Percentiles rank a stretch among this genome's conserved stretches.
These are phyloP conservation scores for Eucalyptus brandiana DNA, from an alignment of 345 rosid species.

Conservation along the genomic window DNA sequence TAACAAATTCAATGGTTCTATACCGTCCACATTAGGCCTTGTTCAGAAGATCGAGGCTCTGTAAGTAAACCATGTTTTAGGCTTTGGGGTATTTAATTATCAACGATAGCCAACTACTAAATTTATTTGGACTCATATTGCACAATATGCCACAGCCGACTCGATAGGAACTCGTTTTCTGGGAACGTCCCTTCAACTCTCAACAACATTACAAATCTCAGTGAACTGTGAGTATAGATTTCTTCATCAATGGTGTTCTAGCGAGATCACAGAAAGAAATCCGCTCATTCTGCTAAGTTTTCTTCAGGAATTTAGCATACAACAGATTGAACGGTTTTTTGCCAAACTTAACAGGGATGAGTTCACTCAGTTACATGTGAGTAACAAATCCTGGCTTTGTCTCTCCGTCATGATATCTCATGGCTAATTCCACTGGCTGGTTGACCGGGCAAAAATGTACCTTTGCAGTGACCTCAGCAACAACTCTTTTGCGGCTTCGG, in stretches of 20 bases:
- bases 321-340: slow-evolving; percentile 12
- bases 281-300: not conserved
- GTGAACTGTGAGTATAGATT: slow-evolving; percentile 16
- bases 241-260: not conserved
- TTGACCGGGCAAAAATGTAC: not conserved
- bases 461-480: slow-evolving; percentile 32
- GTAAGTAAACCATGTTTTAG: slow-evolving; percentile 11
- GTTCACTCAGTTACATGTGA: slow-evolving; percentile 17
- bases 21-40: slow-evolving; percentile 15
- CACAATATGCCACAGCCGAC: slow-evolving; percentile 11
- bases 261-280: not conserved
- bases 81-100: not conserved
- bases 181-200: slow-evolving; percentile 18
- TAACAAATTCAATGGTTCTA: slow-evolving; percentile 14
- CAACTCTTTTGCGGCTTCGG: slow-evolving; percentile 12
- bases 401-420: not conserved
- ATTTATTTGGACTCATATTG: not conserved
- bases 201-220: slow-evolving; percentile 4
- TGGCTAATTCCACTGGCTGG: not conserved
- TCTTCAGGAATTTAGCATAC: slow-evolving; percentile 19
- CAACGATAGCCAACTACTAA: not conserved
- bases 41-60: slow-evolving; percentile 13
- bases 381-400: not conserved
- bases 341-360: slow-evolving; percentile 24
- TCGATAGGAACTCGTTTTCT: slow-evolving; percentile 14